Conservation (phyloP, 148 eudicot species). For the Selenicereus undatus region DNA sequence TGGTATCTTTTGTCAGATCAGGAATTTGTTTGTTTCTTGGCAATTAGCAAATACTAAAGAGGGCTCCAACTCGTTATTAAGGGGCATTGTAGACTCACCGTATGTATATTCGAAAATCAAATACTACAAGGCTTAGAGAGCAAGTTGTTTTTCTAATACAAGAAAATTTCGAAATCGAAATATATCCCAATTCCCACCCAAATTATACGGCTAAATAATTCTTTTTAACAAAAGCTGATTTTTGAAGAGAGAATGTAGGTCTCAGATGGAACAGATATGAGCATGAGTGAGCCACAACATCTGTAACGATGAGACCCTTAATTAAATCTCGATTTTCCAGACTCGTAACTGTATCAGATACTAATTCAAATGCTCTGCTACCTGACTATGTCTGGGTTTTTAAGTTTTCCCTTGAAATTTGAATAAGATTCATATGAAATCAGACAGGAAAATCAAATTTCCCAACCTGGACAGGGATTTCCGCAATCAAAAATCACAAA, state of each 20-base stretch:
- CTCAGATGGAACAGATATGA: slow-evolving; percentile 30
- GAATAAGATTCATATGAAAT: too few species aligned
- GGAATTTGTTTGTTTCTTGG: too few species aligned
- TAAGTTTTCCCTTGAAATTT: neutral
- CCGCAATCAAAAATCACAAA: neutral
- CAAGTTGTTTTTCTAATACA: too few species aligned
- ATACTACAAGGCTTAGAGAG: too few species aligned
- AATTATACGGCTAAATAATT: too few species aligned
- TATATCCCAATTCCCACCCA: too few species aligned
- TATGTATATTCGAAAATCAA: too few species aligned
- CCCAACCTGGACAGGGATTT: slow-evolving; percentile 13
- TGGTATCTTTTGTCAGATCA: too few species aligned
- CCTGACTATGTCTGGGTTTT: slow-evolving; percentile 24
- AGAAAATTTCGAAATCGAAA: too few species aligned
- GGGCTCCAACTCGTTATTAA: too few species aligned
- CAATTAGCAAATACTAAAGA: too few species aligned
- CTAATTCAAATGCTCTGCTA: slow-evolving; percentile 21
- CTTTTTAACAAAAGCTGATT: neutral
- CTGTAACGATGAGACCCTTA: slow-evolving; percentile 30
- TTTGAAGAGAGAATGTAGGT: slow-evolving; percentile 10
- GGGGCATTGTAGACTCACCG: too few species aligned
- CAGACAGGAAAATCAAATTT: neutral
- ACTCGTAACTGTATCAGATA: slow-evolving; percentile 33
- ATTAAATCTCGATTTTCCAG: slow-evolving; percentile 15
- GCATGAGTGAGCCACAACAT: slow-evolving; percentile 19